Conservation (phyloP, 2,329 filamentous ascomycete species). For the Calycina herbarum region DNA sequence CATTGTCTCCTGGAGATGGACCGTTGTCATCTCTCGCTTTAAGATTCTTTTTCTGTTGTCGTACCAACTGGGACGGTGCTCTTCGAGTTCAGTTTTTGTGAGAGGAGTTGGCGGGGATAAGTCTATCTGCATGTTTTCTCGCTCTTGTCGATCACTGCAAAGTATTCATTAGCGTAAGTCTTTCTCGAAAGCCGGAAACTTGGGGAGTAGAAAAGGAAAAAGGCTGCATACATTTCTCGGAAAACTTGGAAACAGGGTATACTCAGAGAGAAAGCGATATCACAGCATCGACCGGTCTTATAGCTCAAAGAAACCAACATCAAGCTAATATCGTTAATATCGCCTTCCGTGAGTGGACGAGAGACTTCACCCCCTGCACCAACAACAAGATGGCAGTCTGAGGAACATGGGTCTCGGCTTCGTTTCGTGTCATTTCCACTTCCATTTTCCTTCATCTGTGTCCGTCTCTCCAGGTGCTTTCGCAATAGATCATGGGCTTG, state of each 20-base stretch:
- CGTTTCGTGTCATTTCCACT: background rate
- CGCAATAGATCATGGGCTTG: conserved; percentile 25
- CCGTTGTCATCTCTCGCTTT: conserved; percentile 27
- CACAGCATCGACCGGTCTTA: conserved; percentile 24
- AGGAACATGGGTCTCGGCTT: background rate
- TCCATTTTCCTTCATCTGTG: background rate
- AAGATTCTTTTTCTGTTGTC: conserved; percentile 31
- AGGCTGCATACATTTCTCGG: background rate
- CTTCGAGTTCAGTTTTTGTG: background rate
- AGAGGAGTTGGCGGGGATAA: background rate
- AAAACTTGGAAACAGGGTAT: conserved; percentile 34
- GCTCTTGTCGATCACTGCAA: conserved; percentile 21
- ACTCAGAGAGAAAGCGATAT: conserved; percentile 27
- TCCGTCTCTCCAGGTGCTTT: conserved; percentile 17
- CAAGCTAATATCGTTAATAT: conserved; percentile 17
- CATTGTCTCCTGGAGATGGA: conserved; percentile 36
- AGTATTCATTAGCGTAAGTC: background rate
- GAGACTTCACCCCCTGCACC: background rate
- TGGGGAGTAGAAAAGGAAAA: background rate
- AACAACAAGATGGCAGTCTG: background rate
- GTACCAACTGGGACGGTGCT: conserved; percentile 33
- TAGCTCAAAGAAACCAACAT: conserved; percentile 25
- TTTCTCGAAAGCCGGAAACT: background rate
- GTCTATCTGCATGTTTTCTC: conserved; percentile 8
- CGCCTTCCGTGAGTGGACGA: background rate